Evolutionary conservation across 2,329 filamentous ascomycete species (phyloP).

Genomic region (Ophiosphaerella korrae): DNA sequence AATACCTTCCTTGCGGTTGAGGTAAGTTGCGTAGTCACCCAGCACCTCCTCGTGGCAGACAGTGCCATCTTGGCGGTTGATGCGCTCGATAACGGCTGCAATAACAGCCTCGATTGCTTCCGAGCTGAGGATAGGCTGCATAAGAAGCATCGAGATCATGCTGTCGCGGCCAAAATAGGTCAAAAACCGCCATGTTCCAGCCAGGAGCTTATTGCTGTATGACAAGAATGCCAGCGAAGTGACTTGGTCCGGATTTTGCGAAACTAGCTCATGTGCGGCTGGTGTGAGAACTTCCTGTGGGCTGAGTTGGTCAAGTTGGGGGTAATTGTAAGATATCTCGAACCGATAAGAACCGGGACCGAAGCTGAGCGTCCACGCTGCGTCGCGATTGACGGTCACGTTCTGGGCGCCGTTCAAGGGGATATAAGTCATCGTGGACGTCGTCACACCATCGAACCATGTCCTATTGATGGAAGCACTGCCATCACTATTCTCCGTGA

Average conservation of each 20-base stretch:
- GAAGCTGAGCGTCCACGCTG: constrained; percentile 54
- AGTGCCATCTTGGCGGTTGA: constrained; percentile 64
- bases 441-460: constrained; percentile 68
- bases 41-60: constrained; percentile 70
- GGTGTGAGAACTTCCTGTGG: constrained; percentile 57
- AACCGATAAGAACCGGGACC: constrained; percentile 62
- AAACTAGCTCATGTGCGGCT: constrained; percentile 53
- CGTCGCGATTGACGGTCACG: constrained; percentile 11
- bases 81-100: constrained; percentile 63
- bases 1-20: constrained; percentile 61
- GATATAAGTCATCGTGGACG: constrained; percentile 57
- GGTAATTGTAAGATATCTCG: constrained; percentile 65
- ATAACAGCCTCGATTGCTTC: constrained; percentile 67
- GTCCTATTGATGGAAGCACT: constrained; percentile 57
- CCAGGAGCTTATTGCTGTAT: constrained; percentile 66
- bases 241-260: constrained; percentile 54
- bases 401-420: constrained; percentile 28
- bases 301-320: constrained; percentile 62
- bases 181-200: constrained; percentile 69
- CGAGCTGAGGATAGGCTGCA: constrained; percentile 63
- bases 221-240: constrained; percentile 66
- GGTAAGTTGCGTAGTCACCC: constrained; percentile 67
- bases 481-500: constrained; percentile 48
- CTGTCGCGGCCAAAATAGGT: constrained; percentile 71
- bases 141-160: constrained; percentile 64